Conservation (phyloP, 2,329 filamentous ascomycete species). For the Exophiala aquamarina region DNA sequence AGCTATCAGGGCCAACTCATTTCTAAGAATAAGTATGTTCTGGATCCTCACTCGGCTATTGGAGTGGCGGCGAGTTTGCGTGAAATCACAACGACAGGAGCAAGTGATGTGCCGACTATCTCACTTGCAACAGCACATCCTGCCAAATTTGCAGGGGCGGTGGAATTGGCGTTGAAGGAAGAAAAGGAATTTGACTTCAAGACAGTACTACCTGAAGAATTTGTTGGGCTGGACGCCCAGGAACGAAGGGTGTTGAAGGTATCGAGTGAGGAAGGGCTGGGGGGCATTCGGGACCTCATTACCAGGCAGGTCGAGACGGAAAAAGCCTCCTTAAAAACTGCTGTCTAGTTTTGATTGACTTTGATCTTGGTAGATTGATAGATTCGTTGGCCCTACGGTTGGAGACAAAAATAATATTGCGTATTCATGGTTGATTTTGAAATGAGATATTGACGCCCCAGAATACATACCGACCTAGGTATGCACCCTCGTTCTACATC, state of each 20-base stretch:
- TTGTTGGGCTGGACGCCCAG: slow-evolving; percentile 73
- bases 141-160: slow-evolving; percentile 87
- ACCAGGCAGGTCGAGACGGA: slow-evolving; percentile 65
- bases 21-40: slow-evolving; percentile 66
- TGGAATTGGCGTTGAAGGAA: slow-evolving; percentile 73
- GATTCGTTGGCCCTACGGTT: not conserved
- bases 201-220: slow-evolving; percentile 77
- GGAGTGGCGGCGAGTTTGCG: slow-evolving; percentile 75
- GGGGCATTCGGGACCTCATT: slow-evolving; percentile 73
- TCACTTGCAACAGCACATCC: slow-evolving; percentile 92
- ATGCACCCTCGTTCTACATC: too few species aligned
- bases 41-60: slow-evolving; percentile 91
- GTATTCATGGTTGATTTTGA: too few species aligned
- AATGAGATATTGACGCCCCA: too few species aligned
- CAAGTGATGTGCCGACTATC: slow-evolving; percentile 40
- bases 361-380: slow-evolving; percentile 8
- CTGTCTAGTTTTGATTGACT: not conserved
- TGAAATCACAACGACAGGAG: slow-evolving; percentile 49
- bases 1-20: slow-evolving; percentile 49
- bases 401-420: too few species aligned
- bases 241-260: slow-evolving; percentile 72
- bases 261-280: slow-evolving; percentile 65
- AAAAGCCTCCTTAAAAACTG: slow-evolving; percentile 21
- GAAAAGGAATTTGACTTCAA: slow-evolving; percentile 73
- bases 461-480: too few species aligned